Percentiles rank a stretch among this genome's conserved stretches.
Evolutionary conservation across 2,329 filamentous ascomycete species (phyloP).

Genomic region (Diaporthe citri): DNA sequence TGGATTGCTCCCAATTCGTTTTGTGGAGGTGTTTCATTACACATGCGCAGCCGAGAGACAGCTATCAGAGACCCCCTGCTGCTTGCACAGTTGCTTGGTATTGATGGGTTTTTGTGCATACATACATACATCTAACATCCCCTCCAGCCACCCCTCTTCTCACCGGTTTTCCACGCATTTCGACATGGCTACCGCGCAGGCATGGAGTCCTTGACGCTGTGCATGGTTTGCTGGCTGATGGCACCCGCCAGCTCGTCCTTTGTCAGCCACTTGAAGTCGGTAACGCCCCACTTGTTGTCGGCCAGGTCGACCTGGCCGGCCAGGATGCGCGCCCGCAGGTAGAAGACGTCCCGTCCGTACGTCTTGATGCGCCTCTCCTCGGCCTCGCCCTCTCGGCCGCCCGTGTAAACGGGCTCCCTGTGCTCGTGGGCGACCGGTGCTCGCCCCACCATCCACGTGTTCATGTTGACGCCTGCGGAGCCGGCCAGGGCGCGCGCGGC

Average conservation of each 20-base stretch:
- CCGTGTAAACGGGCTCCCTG: constrained; percentile 61
- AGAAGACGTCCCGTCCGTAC: constrained; percentile 86
- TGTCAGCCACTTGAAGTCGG: constrained; percentile 92
- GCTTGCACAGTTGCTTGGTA: constrained; percentile 17
- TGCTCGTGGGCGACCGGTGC: constrained; percentile 87
- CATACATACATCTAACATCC: constrained; percentile 14
- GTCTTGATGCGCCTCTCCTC: constrained; percentile 49
- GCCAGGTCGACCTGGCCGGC: constrained; percentile 90
- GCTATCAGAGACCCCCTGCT: not conserved
- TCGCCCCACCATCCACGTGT: constrained; percentile 96
- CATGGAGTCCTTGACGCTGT: constrained; percentile 84
- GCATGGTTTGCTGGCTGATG: constrained; percentile 78
- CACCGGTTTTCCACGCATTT: not conserved
- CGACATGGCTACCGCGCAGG: constrained; percentile 29
- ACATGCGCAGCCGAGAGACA: not conserved
- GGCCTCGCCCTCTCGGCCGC: constrained; percentile 53
- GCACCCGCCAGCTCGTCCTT: constrained; percentile 85
- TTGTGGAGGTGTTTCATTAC: not conserved
- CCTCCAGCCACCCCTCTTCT: constrained; percentile 70
- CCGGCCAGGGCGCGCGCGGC: constrained; percentile 83
- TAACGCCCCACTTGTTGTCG: constrained; percentile 77
- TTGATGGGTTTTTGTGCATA: constrained; percentile 26
- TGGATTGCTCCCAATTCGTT: not conserved
- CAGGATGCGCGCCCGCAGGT: constrained; percentile 96
- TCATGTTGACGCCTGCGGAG: constrained; percentile 93